A percentile compares a stretch with the other conserved stretches of the same genome.
Evolutionary conservation across 257 asterid species (phyloP).

Genomic region (Eustoma russellianum): DNA sequence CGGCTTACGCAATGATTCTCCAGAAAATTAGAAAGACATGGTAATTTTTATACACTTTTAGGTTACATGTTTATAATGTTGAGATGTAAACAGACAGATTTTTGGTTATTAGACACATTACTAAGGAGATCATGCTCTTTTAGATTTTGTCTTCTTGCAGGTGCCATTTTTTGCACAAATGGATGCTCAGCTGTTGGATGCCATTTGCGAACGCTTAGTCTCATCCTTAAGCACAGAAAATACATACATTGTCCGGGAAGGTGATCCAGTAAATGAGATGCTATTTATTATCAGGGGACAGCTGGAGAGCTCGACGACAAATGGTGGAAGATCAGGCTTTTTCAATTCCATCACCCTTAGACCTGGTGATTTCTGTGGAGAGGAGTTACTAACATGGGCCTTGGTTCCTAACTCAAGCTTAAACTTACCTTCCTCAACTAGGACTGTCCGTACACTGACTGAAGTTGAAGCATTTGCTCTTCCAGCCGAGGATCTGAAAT

Average conservation of each 20-base stretch:
- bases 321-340: conserved; percentile 87
- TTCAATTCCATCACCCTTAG: conserved; percentile 72
- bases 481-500: conserved; percentile 83
- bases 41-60: too few relatives aligned
- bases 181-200: conserved; percentile 88
- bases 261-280: conserved; percentile 88
- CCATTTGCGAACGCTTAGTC: conserved; percentile 77
- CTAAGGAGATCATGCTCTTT: too few relatives aligned
- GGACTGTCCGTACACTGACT: conserved; percentile 62
- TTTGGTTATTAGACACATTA: too few relatives aligned
- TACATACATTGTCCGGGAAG: conserved; percentile 66
- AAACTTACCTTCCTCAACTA: conserved; percentile 77
- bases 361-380: conserved; percentile 89
- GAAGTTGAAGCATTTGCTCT: conserved; percentile 94
- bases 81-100: too few relatives aligned
- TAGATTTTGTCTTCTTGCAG: conserved; percentile 16
- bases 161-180: conserved; percentile 88
- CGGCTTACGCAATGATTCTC: too few relatives aligned
- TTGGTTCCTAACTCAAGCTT: conserved; percentile 56
- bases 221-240: conserved; percentile 67
- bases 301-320: conserved; percentile 81
- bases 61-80: too few relatives aligned
- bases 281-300: conserved; percentile 79
- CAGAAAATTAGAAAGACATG: too few relatives aligned
- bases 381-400: conserved; percentile 94